phyloP scores from a whole-genome alignment of 2,329 filamentous ascomycete genomes.

The Teratosphaeria nubilosa region DNA sequence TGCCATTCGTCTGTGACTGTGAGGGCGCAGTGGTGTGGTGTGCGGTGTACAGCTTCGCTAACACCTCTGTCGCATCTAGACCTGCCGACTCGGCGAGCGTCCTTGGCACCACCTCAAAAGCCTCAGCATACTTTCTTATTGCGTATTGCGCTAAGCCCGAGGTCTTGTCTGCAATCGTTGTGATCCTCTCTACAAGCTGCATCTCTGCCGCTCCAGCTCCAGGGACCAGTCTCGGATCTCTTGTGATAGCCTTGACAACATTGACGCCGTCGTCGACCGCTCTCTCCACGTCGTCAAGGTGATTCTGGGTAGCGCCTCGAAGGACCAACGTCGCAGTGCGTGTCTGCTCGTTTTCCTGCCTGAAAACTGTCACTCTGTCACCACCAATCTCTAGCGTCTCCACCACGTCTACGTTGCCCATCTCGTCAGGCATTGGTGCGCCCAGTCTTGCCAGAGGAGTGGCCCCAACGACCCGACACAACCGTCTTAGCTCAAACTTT shows the following conservation, averaged over 20 bases:
- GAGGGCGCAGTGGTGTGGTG: conserved; percentile 40
- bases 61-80: conserved; percentile 90
- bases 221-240: conserved; percentile 80
- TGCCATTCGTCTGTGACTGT: conserved; percentile 7
- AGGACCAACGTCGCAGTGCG: conserved; percentile 90
- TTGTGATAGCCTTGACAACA: conserved; percentile 95
- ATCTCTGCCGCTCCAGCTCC: conserved; percentile 92
- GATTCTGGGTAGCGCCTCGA: conserved; percentile 92
- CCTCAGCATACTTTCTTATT: conserved; percentile 94
- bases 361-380: conserved; percentile 95
- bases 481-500: conserved; percentile 90
- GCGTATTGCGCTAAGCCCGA: conserved; percentile 89
- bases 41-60: conserved; percentile 84
- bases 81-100: conserved; percentile 91
- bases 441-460: conserved; percentile 92
- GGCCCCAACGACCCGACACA: conserved; percentile 92
- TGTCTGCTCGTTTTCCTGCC: conserved; percentile 87
- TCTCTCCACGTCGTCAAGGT: conserved; percentile 92
- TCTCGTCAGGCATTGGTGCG: conserved; percentile 99
- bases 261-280: conserved; percentile 98
- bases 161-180: conserved; percentile 82
- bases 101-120: conserved; percentile 92
- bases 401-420: conserved; percentile 87
- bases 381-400: conserved; percentile 97
- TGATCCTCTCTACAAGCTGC: conserved; percentile 86